Percentiles rank a stretch among this genome's conserved stretches.
These are phyloP conservation scores for Boechera divaricarpa DNA, from an alignment of 345 rosid species.

Conservation along the genomic window DNA sequence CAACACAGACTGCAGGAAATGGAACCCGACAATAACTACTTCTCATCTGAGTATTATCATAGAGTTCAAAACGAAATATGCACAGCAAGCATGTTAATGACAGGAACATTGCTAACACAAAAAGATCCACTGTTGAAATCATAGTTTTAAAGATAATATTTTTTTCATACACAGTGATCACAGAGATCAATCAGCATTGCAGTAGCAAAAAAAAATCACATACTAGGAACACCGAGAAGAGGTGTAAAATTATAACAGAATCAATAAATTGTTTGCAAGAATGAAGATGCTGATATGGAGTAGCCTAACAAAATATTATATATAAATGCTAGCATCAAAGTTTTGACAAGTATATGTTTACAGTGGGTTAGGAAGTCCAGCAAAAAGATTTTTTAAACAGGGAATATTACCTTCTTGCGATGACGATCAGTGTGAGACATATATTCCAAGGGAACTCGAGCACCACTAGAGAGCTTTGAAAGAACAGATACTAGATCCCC, in stretches of 20 bases:
- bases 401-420: slow-evolving; percentile 75
- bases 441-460: too few relatives aligned
- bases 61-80: slow-evolving; percentile 21
- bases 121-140: too few relatives aligned
- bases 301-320: slow-evolving; percentile 21
- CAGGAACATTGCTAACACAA: too few relatives aligned
- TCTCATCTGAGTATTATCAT: slow-evolving; percentile 23
- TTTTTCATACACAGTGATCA: too few relatives aligned
- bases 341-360: slow-evolving; percentile 13
- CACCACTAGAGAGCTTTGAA: too few relatives aligned
- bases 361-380: slow-evolving; percentile 18
- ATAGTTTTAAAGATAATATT: too few relatives aligned
- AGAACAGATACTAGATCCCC: too few relatives aligned
- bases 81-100: too few relatives aligned
- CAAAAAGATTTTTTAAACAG: neutral
- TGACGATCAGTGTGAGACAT: slow-evolving; percentile 84
- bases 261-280: slow-evolving; percentile 30
- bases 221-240: too few relatives aligned
- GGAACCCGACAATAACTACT: slow-evolving; percentile 29
- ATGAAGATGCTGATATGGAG: slow-evolving; percentile 1
- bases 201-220: too few relatives aligned
- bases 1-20: slow-evolving; percentile 74
- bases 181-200: too few relatives aligned
- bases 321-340: slow-evolving; percentile 22
- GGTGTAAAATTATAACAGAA: too few relatives aligned